phyloP scores from a whole-genome alignment of 805 yeast species.

The Yarrowia osloensis region DNA sequence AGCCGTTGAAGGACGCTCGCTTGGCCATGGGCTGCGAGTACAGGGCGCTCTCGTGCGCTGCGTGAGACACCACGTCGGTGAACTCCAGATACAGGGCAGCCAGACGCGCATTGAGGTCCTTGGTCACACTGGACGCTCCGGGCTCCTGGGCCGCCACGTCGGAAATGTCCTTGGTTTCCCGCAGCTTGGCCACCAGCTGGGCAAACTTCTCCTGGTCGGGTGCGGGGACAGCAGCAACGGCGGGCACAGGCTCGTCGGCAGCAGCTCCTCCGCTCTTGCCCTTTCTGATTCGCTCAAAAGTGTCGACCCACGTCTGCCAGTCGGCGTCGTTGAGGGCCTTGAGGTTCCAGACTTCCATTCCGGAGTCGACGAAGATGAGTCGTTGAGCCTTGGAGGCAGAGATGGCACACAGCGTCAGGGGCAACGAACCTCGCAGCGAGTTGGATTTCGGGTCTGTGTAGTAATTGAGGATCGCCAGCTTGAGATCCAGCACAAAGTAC shows the following conservation, averaged over 20 bases:
- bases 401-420: slow-evolving; percentile 76
- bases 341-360: slow-evolving; percentile 90
- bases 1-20: slow-evolving; percentile 33
- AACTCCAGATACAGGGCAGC: slow-evolving; percentile 19
- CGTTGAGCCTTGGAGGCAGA: slow-evolving; percentile 69
- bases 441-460: slow-evolving; percentile 69
- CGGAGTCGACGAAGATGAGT: slow-evolving; percentile 84
- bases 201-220: slow-evolving; percentile 10
- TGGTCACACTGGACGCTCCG: not conserved
- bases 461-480: slow-evolving; percentile 80
- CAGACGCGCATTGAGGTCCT: slow-evolving; percentile 11
- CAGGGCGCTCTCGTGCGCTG: slow-evolving; percentile 1
- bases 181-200: slow-evolving; percentile 22
- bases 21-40: slow-evolving; percentile 19
- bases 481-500: slow-evolving; percentile 78
- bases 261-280: slow-evolving; percentile 14
- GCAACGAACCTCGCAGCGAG: slow-evolving; percentile 88
- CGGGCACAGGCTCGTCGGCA: not conserved
- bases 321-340: slow-evolving; percentile 66
- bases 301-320: slow-evolving; percentile 81
- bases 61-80: slow-evolving; percentile 7
- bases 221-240: not conserved
- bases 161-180: slow-evolving; percentile 25
- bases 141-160: slow-evolving; percentile 20
- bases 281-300: slow-evolving; percentile 54